phyloP scores from a whole-genome alignment of 2,329 filamentous ascomycete species.

The Massarina eburnea region DNA sequence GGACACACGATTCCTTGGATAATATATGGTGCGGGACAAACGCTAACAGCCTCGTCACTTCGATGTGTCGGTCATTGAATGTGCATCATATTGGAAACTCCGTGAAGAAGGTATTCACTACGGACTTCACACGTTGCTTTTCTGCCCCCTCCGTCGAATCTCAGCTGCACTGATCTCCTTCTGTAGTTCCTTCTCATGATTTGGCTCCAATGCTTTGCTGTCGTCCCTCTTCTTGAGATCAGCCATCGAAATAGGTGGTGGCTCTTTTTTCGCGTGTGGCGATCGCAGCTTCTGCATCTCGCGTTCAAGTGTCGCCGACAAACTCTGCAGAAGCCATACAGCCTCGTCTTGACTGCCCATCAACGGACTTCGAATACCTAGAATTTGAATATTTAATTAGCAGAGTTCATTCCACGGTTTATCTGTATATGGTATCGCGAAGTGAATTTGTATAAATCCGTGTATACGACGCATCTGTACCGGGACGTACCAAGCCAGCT shows the following conservation, averaged over 20 bases:
- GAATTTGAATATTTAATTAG: too few species aligned
- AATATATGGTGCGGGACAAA: not conserved
- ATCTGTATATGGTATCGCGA: too few species aligned
- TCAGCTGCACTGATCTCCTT: slow-evolving; percentile 13
- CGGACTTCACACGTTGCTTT: slow-evolving; percentile 6
- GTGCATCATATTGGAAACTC: not conserved
- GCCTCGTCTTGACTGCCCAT: slow-evolving; percentile 69
- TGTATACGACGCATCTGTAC: too few species aligned
- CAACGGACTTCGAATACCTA: slow-evolving; percentile 68
- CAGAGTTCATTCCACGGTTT: too few species aligned
- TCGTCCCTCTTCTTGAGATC: slow-evolving; percentile 17
- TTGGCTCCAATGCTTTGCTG: slow-evolving; percentile 3
- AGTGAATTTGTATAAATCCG: too few species aligned
- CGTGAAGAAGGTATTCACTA: not conserved
- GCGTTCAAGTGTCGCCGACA: slow-evolving; percentile 58
- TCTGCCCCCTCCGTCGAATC: slow-evolving; percentile 6
- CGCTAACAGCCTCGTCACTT: not conserved
- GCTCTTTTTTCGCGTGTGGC: slow-evolving; percentile 12
- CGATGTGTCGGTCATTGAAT: not conserved
- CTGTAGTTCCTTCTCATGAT: slow-evolving; percentile 10
- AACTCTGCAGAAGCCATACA: slow-evolving; percentile 70
- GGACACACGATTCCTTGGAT: not conserved
- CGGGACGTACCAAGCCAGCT: slow-evolving; percentile 68
- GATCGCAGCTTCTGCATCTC: slow-evolving; percentile 38
- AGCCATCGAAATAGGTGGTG: slow-evolving; percentile 39